Conservation (phyloP, 2,329 filamentous ascomycete genomes). For the Seiridium cupressi region DNA sequence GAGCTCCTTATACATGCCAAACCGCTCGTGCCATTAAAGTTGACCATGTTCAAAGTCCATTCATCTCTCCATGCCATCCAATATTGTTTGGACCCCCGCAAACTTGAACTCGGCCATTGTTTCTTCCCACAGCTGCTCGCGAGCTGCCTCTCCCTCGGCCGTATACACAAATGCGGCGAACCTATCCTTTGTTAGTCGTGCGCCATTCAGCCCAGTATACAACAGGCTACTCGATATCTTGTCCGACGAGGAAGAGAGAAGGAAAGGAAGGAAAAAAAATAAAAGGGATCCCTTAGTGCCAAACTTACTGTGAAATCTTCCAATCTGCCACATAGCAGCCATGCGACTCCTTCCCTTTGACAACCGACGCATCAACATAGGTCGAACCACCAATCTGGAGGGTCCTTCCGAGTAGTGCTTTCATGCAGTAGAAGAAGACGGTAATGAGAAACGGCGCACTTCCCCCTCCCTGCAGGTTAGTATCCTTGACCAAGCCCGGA, state of each 20-base stretch:
- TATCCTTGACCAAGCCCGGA: slow-evolving; percentile 1
- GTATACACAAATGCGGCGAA: neutral
- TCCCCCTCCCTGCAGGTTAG: neutral
- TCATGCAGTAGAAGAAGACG: neutral
- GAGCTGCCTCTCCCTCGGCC: neutral
- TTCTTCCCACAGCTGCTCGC: neutral
- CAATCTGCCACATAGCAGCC: neutral
- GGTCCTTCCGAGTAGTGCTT: neutral
- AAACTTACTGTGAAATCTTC: neutral
- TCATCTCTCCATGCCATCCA: slow-evolving; percentile 2
- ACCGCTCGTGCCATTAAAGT: too few relatives aligned
- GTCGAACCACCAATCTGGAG: neutral
- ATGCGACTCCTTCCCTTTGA: neutral
- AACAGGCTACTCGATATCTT: neutral
- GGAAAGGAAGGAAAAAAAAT: neutral
- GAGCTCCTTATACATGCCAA: too few relatives aligned
- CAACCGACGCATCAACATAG: neutral
- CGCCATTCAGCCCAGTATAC: neutral
- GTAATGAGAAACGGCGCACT: neutral
- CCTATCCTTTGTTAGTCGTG: neutral
- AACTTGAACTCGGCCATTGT: slow-evolving; percentile 1
- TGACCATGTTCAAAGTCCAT: too few relatives aligned
- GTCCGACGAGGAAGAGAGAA: neutral
- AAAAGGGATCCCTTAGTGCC: neutral
- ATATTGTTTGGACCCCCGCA: neutral